Percentiles rank a stretch among this genome's conserved stretches.
phyloP scores from a whole-genome alignment of 2,329 filamentous ascomycete genomes.

The Cladorrhinum sp. region DNA sequence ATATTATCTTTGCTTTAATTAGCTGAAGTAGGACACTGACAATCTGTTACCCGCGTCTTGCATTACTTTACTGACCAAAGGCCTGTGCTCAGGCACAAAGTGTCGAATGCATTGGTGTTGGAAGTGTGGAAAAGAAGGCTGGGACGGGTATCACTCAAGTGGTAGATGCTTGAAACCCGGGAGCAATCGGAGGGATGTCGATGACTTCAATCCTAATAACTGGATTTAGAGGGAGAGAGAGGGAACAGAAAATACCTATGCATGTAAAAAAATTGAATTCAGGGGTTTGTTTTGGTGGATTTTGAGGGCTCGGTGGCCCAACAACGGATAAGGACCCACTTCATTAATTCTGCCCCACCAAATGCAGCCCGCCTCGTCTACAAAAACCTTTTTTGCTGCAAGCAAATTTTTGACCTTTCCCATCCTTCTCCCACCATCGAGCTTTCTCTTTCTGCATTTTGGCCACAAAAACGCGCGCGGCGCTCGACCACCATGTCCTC shows the following conservation, averaged over 20 bases:
- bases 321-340: not conserved
- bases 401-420: not conserved
- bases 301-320: not conserved
- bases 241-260: too few relatives aligned
- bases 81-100: not conserved
- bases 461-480: conserved; percentile 1
- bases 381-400: not conserved
- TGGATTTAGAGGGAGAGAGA: too few relatives aligned
- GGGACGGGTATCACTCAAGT: not conserved
- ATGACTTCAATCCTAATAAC: too few relatives aligned
- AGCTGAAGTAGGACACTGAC: too few relatives aligned
- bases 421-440: not conserved
- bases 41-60: too few relatives aligned
- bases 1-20: too few relatives aligned
- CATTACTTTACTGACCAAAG: too few relatives aligned
- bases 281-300: conserved; percentile 2
- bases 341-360: not conserved
- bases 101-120: not conserved
- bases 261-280: too few relatives aligned
- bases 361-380: not conserved
- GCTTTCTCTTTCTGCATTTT: not conserved
- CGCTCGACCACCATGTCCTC: not conserved
- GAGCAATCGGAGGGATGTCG: too few relatives aligned
- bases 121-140: not conserved
- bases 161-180: not conserved